Conservation (phyloP, 805 yeast genomes). For the Pichia insulana region DNA sequence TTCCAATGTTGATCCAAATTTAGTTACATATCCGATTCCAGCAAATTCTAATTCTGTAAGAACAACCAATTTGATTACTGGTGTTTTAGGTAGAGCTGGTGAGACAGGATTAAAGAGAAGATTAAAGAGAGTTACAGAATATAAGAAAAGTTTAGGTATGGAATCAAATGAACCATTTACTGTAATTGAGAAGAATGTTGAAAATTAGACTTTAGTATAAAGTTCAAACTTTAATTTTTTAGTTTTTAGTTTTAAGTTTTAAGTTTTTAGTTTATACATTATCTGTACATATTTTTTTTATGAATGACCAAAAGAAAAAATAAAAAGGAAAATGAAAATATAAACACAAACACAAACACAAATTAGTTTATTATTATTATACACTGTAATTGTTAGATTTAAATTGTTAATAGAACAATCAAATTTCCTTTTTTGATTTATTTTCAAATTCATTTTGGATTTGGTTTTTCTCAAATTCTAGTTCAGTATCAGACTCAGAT, state of each 20-base stretch:
- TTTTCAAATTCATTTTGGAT: not conserved
- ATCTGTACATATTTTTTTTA: no score
- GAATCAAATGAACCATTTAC: conserved; percentile 15
- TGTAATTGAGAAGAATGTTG: conserved; percentile 4
- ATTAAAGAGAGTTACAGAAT: conserved; percentile 30
- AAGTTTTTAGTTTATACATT: no score
- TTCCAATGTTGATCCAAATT: conserved; percentile 84
- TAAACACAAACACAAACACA: no score
- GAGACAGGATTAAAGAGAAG: conserved; percentile 63
- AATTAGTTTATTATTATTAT: no score
- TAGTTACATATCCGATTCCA: conserved; percentile 91
- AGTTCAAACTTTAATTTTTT: not conserved
- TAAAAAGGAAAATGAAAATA: no score
- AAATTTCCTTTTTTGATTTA: not conserved
- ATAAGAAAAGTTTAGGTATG: conserved; percentile 26
- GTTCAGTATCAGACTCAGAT: conserved; percentile 40
- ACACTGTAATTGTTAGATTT: no score
- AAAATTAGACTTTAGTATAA: no score
- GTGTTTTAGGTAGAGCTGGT: conserved; percentile 81
- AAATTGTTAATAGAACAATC: not conserved
- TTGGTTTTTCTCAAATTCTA: conserved; percentile 6
- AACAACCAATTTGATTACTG: conserved; percentile 68
- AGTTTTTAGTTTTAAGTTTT: not conserved
- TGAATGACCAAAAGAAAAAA: no score
- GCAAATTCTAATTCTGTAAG: conserved; percentile 90